phyloP scores from a whole-genome alignment of 129 eudicot genomes.

The Lactuca saligna region DNA sequence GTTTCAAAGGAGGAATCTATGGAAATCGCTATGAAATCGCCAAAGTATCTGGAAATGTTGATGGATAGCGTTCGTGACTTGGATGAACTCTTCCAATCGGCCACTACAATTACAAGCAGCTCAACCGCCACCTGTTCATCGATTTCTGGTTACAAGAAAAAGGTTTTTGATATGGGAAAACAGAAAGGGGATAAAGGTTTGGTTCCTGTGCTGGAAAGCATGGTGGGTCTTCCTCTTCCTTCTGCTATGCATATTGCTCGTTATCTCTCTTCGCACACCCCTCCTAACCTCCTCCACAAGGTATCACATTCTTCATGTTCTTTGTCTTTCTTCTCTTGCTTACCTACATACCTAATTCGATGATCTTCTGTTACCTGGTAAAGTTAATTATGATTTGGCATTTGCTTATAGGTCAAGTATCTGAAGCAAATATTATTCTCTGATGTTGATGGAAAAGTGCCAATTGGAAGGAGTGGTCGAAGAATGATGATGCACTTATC shows the following conservation, averaged over 20 bases:
- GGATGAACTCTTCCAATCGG: conserved; percentile 48
- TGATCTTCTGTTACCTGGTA: not conserved
- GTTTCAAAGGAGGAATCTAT: conserved; percentile 48
- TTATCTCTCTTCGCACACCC: conserved; percentile 45
- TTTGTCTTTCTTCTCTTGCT: not conserved
- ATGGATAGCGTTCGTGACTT: conserved; percentile 60
- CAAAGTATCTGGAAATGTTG: conserved; percentile 58
- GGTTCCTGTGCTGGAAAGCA: conserved; percentile 66
- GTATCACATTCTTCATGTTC: conserved; percentile 24
- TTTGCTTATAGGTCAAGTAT: conserved; percentile 63
- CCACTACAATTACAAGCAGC: not conserved
- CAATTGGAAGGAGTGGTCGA: conserved; percentile 50
- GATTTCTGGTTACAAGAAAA: conserved; percentile 39
- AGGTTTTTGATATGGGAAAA: conserved; percentile 57
- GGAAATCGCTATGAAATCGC: conserved; percentile 51
- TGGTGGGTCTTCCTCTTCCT: conserved; percentile 61
- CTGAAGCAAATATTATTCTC: conserved; percentile 66
- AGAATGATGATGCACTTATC: conserved; percentile 80
- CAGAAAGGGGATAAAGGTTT: conserved; percentile 78
- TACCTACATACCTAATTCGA: not conserved
- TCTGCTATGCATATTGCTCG: conserved; percentile 68
- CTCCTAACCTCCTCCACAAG: conserved; percentile 49
- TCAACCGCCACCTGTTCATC: not conserved
- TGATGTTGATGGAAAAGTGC: conserved; percentile 39
- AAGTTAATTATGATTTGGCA: conserved; percentile 14